Evolutionary conservation across 1,284 basidiomycete species (phyloP).

Genomic region (Cutaneotrichosporon dermatis): DNA sequence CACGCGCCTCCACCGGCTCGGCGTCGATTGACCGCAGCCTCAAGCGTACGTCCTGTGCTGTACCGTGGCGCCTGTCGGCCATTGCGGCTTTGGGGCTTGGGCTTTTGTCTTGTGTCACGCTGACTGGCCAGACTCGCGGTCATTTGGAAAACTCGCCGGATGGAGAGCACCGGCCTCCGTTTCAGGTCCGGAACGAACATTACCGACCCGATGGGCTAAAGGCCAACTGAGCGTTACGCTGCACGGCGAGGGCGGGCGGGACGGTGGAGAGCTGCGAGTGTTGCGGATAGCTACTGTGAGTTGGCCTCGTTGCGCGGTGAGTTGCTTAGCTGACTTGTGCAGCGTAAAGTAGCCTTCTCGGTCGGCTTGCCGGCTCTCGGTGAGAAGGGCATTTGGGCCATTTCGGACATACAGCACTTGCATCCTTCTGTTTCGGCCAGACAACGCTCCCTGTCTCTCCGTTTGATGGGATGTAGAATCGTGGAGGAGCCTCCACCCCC

Average conservation of each 20-base stretch:
- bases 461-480: conserved; percentile 1
- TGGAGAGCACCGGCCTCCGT: not conserved
- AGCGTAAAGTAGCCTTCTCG: conserved; percentile 8
- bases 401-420: conserved; percentile 18
- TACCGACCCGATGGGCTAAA: conserved; percentile 9
- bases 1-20: not conserved
- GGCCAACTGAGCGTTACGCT: conserved; percentile 6
- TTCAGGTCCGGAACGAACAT: conserved; percentile 9
- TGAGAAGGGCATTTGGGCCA: conserved; percentile 5
- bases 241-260: conserved; percentile 13
- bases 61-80: not conserved
- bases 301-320: too few species aligned
- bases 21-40: not conserved
- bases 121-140: conserved; percentile 2
- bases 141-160: not conserved
- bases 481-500: conserved; percentile 2
- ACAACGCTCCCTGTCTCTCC: conserved; percentile 7
- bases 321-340: not conserved
- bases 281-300: conserved; percentile 2
- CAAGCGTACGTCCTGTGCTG: not conserved
- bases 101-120: not conserved
- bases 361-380: conserved; percentile 3
- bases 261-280: conserved; percentile 15
- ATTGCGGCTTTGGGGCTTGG: too few species aligned
- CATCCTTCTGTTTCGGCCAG: conserved; percentile 14